Evolutionary conservation across 371 early-diverging fungal genomes (phyloP), one percentile per base, ranked within the genome.

Genomic region (Lichtheimia ramosa): DNA sequence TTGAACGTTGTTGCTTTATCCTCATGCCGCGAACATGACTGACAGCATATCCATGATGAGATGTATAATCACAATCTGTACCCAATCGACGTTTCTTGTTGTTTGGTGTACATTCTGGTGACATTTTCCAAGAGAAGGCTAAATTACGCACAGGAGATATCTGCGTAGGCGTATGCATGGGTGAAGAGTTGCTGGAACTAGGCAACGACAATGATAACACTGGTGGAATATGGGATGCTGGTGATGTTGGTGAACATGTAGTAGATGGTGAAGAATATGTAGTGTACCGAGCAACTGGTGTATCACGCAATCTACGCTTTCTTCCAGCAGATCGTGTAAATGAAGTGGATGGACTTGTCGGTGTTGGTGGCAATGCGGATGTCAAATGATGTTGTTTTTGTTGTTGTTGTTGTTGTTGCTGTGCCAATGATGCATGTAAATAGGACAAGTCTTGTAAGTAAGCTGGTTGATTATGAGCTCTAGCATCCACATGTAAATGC

Each of bases 141-240:
- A 59, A 25, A 15, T 27, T 58, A 41, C 70, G 61, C 34, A 71
- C 58, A 28, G 77, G 77, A 27, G 77, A 74, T 8, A 72, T 66
- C 34, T 68, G 70, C 15, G 70, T 66, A 51, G 78, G 78, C 27
- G 78, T 78, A 50, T 74, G 73, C 62, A 72, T 64, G 40, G 78
- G 78, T 18, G 78, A 74, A 6, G 78, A 78, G 23, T 63, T 59
- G 43, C 53, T 74, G 2, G 78, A 78, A 25, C 73, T 74, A 20
- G 78, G 75, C 28, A 78, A 53, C 7, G 78, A 77, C 27, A 70
- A 48, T n/a, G 69, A 64, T 7, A 70, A 51, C 14, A 69, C 64
- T 25, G 73, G 73, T 20, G 66, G 64, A 24, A 28, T 20, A 16
- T 54, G 42, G 12, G 54, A 40, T 54, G 54, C n/a, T 40, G 40